Base-by-base conservation (phyloP, 352 stramenopile genomes). In the Pythium diclinum region DNA sequence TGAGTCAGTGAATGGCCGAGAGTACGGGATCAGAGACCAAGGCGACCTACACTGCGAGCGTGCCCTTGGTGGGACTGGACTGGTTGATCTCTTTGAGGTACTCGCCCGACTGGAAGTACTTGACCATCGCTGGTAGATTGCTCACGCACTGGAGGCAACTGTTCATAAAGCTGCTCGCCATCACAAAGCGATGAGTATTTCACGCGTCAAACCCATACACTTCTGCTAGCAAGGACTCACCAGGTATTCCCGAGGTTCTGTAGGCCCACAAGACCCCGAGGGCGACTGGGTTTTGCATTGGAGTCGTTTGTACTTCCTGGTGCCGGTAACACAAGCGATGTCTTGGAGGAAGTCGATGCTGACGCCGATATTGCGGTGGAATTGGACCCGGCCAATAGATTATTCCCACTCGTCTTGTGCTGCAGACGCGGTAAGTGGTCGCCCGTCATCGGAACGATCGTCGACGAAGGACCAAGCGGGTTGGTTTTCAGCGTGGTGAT, bases 181-280 rank as follows among this genome's bases (percentile, higher is more conserved):
- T 47, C 33, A 28, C 8, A 59, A 57, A 40, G 14, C 13, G 21
- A 23, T 17, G 6, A 57, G 13, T 25, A 44, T 4, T 57, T 5
- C 32, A 42, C 8, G 23, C 21, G 14, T 38, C 25, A 28, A 5
- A 13, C 16, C 38, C 6, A 28, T 28, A 3, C 25, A 28, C 25
- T 28, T 63, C 23, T 6, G 13, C 5, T 23, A 8, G 14, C 19
- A 32, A 49, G 19, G 8, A 56, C 38, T 23, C 11, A 88, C 78
- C 81, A 94, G 16, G 85, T 92, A 64, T 94, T 94, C 21, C 84
- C 83, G 16, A 92, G 73, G 51, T 94, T 93, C 56, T 91, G 80
- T 1, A 94, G 73, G 3, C 36, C 36, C 36, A 42, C 36, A 13
- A 42, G 36, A 42, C 36, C 36, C 9, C 36, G 36, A 1, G 36